Base-by-base conservation (phyloP, 768 basidiomycete species). In the Russula lepida region DNA sequence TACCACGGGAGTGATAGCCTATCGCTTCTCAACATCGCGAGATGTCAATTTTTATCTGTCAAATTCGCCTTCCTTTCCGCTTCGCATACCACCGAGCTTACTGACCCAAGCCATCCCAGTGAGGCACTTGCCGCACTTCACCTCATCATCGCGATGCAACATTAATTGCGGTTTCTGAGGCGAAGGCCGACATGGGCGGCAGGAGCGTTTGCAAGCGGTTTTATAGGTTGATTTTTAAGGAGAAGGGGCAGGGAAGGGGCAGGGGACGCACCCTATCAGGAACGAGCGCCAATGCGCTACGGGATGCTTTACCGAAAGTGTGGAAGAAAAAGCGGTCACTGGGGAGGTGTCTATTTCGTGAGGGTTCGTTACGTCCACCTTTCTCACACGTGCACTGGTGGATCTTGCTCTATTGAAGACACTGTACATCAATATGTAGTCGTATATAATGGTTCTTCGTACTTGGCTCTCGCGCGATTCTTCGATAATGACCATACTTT, bases 151-250 rank as follows among this genome's bases (percentile, higher is more conserved):
- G 65, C 59, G 27, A 61, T 65, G 65, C 64, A 19, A n/a, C 53
- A n/a, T n/a, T n/a, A n/a, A 58, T 6, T 55, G 56, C 33, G 65
- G 64, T 15, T 66, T 59, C 56, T 47, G 59, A 64, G 65, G 53
- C 15, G 11, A 66, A 65, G 62, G 54, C 46, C 0, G 65, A 66
- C 13, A 21, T 17, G 23, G 65, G 65, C n/a, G 65, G 61, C 13
- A 28, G n/a, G 32, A 15, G 39, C 12, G n/a, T 66, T 13, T 60
- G 59, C 6, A 41, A 48, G 33, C 35, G 5, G 9, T 61, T 64
- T 12, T 61, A 64, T 30, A n/a, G 32, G 33, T 25, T 27, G 28
- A 30, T 64, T 19, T 49, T 60, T 28, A 17, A 44, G 39, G 39
- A 54, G 25, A 19, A n/a, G 17, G 13, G 11, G 48, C 15, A 50